Conservation (phyloP, 495 filamentous ascomycete species). For the Trichocladium antarcticum region DNA sequence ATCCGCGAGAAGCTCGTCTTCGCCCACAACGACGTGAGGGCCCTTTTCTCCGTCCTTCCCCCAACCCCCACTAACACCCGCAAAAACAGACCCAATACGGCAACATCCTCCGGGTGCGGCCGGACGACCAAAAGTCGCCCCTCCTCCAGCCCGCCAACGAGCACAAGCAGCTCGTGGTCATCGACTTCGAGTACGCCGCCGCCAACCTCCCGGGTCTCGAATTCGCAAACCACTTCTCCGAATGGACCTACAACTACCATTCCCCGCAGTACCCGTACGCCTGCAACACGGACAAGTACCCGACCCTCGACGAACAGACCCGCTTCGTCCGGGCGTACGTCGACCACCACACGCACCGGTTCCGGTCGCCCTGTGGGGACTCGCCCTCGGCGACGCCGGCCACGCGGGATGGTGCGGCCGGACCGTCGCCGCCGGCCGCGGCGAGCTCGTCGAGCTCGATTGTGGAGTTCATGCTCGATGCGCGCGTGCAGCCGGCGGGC, state of each 20-base stretch:
- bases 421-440: conserved; percentile 25
- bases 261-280: conserved; percentile 50
- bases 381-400: conserved; percentile 28
- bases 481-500: conserved; percentile 44
- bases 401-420: too few relatives aligned
- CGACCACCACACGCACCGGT: conserved; percentile 55
- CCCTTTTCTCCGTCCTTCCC: background rate
- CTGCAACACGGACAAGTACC: conserved; percentile 59
- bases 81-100: conserved; percentile 80
- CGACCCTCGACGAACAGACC: conserved; percentile 66
- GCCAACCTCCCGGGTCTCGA: conserved; percentile 81
- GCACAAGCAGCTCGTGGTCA: conserved; percentile 91
- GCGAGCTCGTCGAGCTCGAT: conserved; percentile 34
- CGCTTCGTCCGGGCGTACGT: conserved; percentile 82
- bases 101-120: conserved; percentile 85
- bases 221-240: conserved; percentile 96
- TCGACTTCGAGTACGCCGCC: conserved; percentile 96
- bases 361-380: conserved; percentile 8
- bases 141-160: conserved; percentile 78
- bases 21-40: conserved; percentile 87
- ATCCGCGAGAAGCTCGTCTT: conserved; percentile 75
- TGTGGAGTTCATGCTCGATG: conserved; percentile 59
- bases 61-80: conserved; percentile 6
- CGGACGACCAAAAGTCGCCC: conserved; percentile 68
- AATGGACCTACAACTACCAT: conserved; percentile 99